A percentile compares a stretch with the other conserved stretches of the same genome.
Evolutionary conservation across 257 asterid species (phyloP).

Genomic region (Penstemon eatonii): DNA sequence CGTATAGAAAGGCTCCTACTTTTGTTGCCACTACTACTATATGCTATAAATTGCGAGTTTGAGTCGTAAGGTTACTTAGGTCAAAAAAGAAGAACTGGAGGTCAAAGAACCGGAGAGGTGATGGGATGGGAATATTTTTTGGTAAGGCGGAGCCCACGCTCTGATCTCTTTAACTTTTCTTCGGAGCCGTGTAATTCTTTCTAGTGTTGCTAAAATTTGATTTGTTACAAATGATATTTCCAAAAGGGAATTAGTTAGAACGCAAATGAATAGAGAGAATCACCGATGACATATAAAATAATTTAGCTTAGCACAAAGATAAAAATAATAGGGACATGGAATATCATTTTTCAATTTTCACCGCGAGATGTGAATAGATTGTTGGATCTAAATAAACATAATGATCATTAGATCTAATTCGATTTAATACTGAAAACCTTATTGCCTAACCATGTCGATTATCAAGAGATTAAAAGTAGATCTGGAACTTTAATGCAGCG

Average conservation of each 20-base stretch:
- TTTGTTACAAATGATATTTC: neutral
- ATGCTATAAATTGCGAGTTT: neutral
- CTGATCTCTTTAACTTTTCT: neutral
- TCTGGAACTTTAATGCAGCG: no score
- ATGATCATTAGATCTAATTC: no score
- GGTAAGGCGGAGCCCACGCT: neutral
- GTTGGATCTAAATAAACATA: no score
- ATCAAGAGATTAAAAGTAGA: no score
- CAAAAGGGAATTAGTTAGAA: neutral
- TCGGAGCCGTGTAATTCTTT: neutral
- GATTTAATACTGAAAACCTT: no score
- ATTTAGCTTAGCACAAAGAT: conserved; percentile 7
- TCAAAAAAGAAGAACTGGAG: neutral
- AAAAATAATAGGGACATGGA: no score
- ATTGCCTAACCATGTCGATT: no score
- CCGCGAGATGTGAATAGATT: no score
- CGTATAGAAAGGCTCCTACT: neutral
- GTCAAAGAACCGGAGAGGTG: neutral
- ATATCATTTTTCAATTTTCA: no score
- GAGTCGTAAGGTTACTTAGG: neutral
- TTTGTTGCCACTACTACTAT: neutral
- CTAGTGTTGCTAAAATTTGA: neutral
- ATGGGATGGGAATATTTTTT: neutral
- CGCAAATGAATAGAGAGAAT: neutral
- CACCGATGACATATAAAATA: no score